Conservation (phyloP, 768 basidiomycete genomes). For the Boletus pseudopeckii region DNA sequence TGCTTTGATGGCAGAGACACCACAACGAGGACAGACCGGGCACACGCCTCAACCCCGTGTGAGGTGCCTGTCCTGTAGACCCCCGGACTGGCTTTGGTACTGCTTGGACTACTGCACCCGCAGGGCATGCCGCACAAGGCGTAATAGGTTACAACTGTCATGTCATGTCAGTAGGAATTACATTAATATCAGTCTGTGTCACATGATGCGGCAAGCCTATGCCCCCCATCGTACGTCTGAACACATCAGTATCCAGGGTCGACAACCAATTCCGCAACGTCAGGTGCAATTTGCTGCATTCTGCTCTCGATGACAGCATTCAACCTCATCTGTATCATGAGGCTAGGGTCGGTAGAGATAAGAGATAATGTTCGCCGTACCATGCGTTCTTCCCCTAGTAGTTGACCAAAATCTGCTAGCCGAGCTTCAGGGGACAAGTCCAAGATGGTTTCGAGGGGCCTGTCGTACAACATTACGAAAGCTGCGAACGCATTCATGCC, state of each 20-base stretch:
- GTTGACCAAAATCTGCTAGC: constrained; percentile 39
- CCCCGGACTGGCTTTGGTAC: constrained; percentile 15
- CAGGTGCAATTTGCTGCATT: constrained; percentile 26
- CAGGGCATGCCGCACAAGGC: constrained; percentile 13
- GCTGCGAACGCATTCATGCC: constrained; percentile 75
- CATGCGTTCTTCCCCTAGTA: constrained; percentile 50
- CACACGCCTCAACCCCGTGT: constrained; percentile 7
- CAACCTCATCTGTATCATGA: constrained; percentile 29
- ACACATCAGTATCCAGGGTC: constrained; percentile 13
- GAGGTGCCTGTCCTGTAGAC: constrained; percentile 4
- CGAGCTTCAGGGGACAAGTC: constrained; percentile 47
- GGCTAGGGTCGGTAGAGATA: constrained; percentile 5
- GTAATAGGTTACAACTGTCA: constrained; percentile 25
- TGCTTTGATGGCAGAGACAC: constrained; percentile 9
- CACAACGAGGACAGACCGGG: constrained; percentile 1
- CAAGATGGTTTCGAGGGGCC: constrained; percentile 53
- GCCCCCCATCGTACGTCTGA: constrained; percentile 3
- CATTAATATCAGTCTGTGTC: constrained; percentile 24
- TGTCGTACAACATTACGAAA: constrained; percentile 56
- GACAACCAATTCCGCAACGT: constrained; percentile 8
- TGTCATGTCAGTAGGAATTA: constrained; percentile 28
- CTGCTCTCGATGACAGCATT: constrained; percentile 38
- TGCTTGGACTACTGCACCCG: constrained; percentile 21
- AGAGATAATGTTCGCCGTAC: constrained; percentile 37
- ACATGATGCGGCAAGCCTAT: constrained; percentile 1